Conservation (phyloP, 345 rosid species). For the Gossypium bickii region DNA sequence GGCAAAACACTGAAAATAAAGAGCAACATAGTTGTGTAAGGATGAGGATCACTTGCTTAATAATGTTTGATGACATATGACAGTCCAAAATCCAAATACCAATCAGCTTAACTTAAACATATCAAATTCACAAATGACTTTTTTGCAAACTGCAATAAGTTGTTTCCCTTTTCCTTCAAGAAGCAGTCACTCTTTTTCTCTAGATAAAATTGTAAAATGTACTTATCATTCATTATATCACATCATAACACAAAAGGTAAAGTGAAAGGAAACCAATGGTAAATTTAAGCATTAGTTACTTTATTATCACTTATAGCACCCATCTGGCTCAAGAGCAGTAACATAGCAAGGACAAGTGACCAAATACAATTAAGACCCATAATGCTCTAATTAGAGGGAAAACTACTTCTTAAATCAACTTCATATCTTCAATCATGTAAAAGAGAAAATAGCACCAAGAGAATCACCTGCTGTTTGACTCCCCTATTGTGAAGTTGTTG, state of each 20-base stretch:
- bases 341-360: not conserved
- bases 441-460: not conserved
- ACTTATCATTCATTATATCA: not conserved
- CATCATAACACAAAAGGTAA: not conserved
- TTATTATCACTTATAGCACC: not conserved
- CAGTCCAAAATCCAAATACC: not conserved
- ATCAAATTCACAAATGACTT: not conserved
- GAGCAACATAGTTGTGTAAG: not conserved
- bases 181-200: not conserved
- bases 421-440: not conserved
- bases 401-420: not conserved
- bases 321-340: not conserved
- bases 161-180: not conserved
- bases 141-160: not conserved
- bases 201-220: not conserved
- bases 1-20: slow-evolving; percentile 33
- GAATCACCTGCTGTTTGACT: slow-evolving; percentile 41
- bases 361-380: not conserved
- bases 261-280: too few relatives aligned
- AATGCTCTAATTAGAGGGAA: not conserved
- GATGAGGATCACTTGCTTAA: not conserved
- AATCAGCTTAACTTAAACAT: not conserved
- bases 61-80: not conserved
- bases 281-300: too few relatives aligned
- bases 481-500: slow-evolving; percentile 55